Conservation (phyloP, 148 eudicot genomes). For the Amaranthus palmeri region DNA sequence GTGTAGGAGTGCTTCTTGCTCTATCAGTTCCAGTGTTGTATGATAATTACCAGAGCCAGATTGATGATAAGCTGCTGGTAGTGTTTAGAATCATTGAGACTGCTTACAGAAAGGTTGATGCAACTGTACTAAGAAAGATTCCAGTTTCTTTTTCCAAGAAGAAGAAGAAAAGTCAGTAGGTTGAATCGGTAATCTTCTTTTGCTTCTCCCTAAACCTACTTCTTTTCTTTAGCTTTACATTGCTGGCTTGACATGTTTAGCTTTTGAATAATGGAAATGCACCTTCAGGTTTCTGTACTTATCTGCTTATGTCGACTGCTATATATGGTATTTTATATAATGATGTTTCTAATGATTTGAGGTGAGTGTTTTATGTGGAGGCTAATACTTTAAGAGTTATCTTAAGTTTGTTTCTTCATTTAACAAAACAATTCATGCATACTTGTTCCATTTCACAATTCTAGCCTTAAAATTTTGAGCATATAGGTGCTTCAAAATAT, state of each 20-base stretch:
- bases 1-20: constrained; percentile 64
- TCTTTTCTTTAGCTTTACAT: not conserved
- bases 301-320: not conserved
- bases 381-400: too few species aligned
- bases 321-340: not conserved
- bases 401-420: not conserved
- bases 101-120: constrained; percentile 51
- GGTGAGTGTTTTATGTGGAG: not conserved
- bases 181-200: constrained; percentile 39
- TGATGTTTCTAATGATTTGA: not conserved
- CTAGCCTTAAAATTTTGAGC: not conserved
- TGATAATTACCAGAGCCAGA: constrained; percentile 67
- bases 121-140: constrained; percentile 45
- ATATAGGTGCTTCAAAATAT: not conserved
- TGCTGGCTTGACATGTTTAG: not conserved
- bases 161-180: constrained; percentile 73
- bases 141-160: constrained; percentile 50
- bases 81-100: constrained; percentile 33
- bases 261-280: not conserved
- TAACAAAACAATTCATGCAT: not conserved
- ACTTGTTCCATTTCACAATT: not conserved
- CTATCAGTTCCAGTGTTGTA: constrained; percentile 69
- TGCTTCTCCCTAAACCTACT: not conserved
- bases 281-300: not conserved
- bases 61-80: constrained; percentile 57